These are phyloP conservation scores for Rhazya stricta DNA, from an alignment of 257 asterid genomes.

Conservation along the genomic window DNA sequence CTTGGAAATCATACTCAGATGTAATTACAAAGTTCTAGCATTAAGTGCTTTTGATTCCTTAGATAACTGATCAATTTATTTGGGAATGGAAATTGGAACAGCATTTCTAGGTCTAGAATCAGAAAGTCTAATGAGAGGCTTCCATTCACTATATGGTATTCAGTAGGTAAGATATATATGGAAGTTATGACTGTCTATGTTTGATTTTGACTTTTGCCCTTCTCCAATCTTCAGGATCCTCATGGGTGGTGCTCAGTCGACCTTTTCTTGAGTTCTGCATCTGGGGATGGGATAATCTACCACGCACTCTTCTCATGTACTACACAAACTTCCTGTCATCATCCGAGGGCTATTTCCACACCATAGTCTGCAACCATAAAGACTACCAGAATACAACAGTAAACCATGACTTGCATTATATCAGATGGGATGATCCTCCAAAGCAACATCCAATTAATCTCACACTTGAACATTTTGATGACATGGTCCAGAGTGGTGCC, in stretches of 20 bases:
- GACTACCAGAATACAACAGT: slow-evolving; percentile 91
- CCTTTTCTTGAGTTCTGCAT: slow-evolving; percentile 90
- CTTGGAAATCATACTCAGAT: background rate
- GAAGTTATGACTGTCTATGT: background rate
- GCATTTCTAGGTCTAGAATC: background rate
- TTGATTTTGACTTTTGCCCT: background rate
- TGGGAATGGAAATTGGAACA: background rate
- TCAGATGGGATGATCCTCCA: slow-evolving; percentile 72
- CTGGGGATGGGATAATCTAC: slow-evolving; percentile 99
- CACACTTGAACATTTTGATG: slow-evolving; percentile 46
- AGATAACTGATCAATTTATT: background rate
- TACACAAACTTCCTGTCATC: slow-evolving; percentile 89
- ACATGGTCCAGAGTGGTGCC: slow-evolving; percentile 79
- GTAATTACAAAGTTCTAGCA: background rate
- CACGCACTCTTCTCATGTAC: slow-evolving; percentile 91
- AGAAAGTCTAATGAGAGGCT: background rate
- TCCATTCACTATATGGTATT: background rate
- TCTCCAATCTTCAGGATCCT: slow-evolving; percentile 50
- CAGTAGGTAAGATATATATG: background rate
- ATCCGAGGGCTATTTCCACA: slow-evolving; percentile 85
- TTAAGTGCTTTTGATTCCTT: background rate
- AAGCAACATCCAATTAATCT: slow-evolving; percentile 57
- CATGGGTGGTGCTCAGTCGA: slow-evolving; percentile 71
- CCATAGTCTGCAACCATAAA: slow-evolving; percentile 76
- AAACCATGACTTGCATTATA: slow-evolving; percentile 75